Evolutionary conservation across 305 asterid species (phyloP), one percentile per base, ranked within the genome.

Genomic region (Vinca major): DNA sequence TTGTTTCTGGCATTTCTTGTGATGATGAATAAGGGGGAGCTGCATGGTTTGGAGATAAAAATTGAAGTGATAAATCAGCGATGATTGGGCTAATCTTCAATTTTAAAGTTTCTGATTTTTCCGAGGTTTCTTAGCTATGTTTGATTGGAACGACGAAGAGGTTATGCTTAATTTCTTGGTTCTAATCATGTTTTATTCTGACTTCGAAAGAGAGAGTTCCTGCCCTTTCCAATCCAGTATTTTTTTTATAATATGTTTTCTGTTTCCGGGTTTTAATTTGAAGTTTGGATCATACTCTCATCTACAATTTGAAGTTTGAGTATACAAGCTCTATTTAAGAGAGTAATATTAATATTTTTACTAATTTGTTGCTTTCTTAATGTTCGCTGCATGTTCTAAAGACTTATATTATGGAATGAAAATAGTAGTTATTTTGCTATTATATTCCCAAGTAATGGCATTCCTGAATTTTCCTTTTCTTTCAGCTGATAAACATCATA

Each of bases 81-180:
- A 88, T 88, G 97, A 81, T 82, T 77, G 75, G 75, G 70, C 68
- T 79, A 78, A 76, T 55, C 69, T 80, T 69, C 71, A 75, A 80
- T 69, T 53, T 72, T 72, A 76, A 67, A 80, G 39, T 71, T 75
- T 68, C 68, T 77, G 36, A 50, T 39, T 63, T 73, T 65, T 67
- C 68, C 57, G 62, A 71, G 75, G 64, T 73, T 70, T 79, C 70
- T 71, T 80, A 85, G 89, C 90, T 77, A 91, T 91, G 97, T 89
- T 91, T 91, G 90, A 89, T 89, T 91, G 95, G 97, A 84, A 89
- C 93, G 97, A 91, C 87, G 87, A 89, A 79, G 97, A 87, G 97
- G 97, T 91, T 48, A 56, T 13, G 9, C 1, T 26, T 26, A 26
- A 26, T 26, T 26, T 26, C 33, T 26, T 26, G 33, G 33, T 26